Percentiles rank a stretch among this genome's conserved stretches.
phyloP scores from a whole-genome alignment of 192 early-diverging fungal species.

The Coemansia sp. region DNA sequence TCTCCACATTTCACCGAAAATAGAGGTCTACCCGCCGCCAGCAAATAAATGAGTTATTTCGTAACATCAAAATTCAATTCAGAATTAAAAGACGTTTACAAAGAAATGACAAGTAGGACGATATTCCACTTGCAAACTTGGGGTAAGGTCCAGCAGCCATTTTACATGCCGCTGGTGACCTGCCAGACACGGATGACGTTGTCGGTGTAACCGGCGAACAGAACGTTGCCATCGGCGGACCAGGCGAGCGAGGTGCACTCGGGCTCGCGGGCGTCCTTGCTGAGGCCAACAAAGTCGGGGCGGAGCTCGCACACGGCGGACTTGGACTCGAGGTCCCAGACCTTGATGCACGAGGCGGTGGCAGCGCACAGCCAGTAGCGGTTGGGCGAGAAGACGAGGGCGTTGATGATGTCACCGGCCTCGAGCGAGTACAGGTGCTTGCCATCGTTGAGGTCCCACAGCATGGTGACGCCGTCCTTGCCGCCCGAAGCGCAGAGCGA shows the following conservation, averaged over 20 bases:
- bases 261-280: conserved; percentile 76
- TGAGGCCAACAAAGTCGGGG: conserved; percentile 69
- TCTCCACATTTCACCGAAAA: not conserved
- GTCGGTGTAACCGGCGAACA: conserved; percentile 99
- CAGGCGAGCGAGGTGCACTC: conserved; percentile 97
- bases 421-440: conserved; percentile 99
- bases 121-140: conserved; percentile 53
- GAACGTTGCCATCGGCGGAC: conserved; percentile 96
- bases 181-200: conserved; percentile 81
- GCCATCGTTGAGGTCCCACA: conserved; percentile 99
- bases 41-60: conserved; percentile 5
- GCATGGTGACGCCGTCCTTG: conserved; percentile 98
- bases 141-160: not conserved
- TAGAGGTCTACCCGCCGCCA: conserved; percentile 4
- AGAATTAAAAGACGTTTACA: conserved; percentile 5
- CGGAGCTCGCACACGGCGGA: conserved; percentile 90
- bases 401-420: conserved; percentile 94
- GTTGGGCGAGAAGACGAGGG: conserved; percentile 99
- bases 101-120: conserved; percentile 42
- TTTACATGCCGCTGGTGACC: conserved; percentile 64
- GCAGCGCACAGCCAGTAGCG: conserved; percentile 99
- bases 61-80: not conserved
- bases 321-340: conserved; percentile 99
- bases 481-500: conserved; percentile 99
- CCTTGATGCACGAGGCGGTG: conserved; percentile 93